phyloP scores from a whole-genome alignment of 257 asterid genomes.

The Fraxinus anomala region DNA sequence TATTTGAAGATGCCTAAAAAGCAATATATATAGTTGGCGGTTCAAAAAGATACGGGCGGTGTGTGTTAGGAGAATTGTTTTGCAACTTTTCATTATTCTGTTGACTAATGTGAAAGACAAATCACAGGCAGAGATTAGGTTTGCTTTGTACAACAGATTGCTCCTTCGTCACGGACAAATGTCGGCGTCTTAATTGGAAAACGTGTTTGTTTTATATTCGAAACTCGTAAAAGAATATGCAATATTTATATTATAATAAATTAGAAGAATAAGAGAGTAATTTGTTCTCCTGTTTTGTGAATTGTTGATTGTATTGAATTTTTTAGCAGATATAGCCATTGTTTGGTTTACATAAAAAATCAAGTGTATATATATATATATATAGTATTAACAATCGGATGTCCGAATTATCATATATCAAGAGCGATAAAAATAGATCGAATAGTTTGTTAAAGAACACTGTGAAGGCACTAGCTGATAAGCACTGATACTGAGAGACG shows the following conservation, averaged over 20 bases:
- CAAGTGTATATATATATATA: no score
- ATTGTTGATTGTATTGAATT: no score
- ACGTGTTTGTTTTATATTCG: background rate
- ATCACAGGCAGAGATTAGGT: background rate
- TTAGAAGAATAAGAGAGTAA: no score
- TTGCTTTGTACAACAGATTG: conserved; percentile 8
- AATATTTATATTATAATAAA: no score
- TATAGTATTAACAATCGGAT: no score
- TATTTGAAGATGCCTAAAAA: background rate
- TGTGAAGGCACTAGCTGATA: background rate
- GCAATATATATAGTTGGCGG: background rate
- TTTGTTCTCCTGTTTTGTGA: no score
- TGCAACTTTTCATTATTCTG: background rate
- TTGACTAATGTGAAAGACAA: background rate
- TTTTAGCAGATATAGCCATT: no score
- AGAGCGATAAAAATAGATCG: background rate
- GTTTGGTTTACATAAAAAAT: no score
- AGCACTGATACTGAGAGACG: no score
- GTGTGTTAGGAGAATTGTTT: background rate
- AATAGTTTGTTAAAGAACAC: background rate
- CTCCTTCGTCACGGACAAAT: background rate
- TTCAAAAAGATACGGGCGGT: background rate
- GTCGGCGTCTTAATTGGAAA: background rate
- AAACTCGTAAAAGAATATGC: background rate
- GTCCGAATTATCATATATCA: no score